Base-by-base conservation (phyloP, 2,329 filamentous ascomycete genomes). In the Cladosporium velox region DNA sequence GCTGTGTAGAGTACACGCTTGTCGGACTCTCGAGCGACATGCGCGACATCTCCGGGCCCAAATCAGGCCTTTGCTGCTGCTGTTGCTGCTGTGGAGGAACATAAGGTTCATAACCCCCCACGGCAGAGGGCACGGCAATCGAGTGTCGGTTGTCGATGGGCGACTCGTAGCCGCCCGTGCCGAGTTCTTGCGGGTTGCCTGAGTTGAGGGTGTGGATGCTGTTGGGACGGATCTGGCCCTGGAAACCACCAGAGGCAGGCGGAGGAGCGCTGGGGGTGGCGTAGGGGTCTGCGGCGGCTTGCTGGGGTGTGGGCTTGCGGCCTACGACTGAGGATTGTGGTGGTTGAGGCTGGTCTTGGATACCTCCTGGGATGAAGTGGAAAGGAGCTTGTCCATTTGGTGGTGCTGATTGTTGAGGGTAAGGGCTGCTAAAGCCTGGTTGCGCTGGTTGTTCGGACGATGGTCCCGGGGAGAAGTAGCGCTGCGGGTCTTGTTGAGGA, bases 111-210 rank as follows among this genome's bases (percentile, higher is more conserved):
- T 73, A 72, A 4, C 59, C 63, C 12, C 62, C 62, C 28, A 41
- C 21, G 5, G 54, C 38, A 15, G 54, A n/a, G 11, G 63, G 57
- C 21, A 54, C 30, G 30, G 28, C 54, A 15, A 47, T 44, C 24
- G 77, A 78, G 52, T 80, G 78, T 14, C 81, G 74, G 66, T 78
- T 79, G 68, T 83, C 81, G 3, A 81, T 70, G 1, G 82, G 82
- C 8, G 79, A 81, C 68, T 83, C 81, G 67, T 79, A 82, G 30
- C 80, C 78, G 12, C 78, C 76, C 4, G 81, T 81, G 21, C 80
- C 78, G 21, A 84, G 75, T 71, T 84, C 82, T 67, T 83, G 82
- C 5, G 82, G 82, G 55, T 77, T 75, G 26, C 77, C 77, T 58
- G 70, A 72, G 68, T 77, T 77, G 14, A 77, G 72, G 0, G 76